Conservation (phyloP, 345 rosid genomes). For the Theobroma cacao region DNA sequence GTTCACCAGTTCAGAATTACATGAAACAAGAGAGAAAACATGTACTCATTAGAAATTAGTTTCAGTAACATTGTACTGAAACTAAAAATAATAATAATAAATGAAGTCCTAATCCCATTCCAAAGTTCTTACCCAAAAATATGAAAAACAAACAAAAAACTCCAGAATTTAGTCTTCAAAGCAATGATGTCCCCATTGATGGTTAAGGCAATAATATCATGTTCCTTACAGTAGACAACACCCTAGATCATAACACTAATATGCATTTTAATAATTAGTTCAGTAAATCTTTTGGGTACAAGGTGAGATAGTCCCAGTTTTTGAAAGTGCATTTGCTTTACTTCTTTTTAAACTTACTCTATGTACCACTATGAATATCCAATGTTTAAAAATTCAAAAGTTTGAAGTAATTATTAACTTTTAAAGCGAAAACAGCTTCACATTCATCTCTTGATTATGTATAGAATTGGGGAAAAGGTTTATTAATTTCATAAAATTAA, state of each 20-base stretch:
- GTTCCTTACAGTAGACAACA: background rate
- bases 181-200: background rate
- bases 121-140: background rate
- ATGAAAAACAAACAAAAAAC: background rate
- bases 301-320: background rate
- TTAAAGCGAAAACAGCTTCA: background rate
- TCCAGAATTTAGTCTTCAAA: background rate
- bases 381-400: background rate
- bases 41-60: background rate
- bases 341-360: background rate
- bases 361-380: background rate
- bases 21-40: background rate
- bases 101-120: background rate
- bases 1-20: constrained; percentile 15
- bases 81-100: background rate
- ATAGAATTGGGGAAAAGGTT: background rate
- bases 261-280: background rate
- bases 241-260: background rate
- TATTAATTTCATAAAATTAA: background rate
- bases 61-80: background rate
- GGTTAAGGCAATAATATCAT: background rate
- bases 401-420: background rate
- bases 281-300: no score
- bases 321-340: background rate
- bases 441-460: background rate